Percentiles rank a stretch among this genome's conserved stretches.
Conservation (phyloP, 116 monocot genomes). For the Posidonia oceanica region DNA sequence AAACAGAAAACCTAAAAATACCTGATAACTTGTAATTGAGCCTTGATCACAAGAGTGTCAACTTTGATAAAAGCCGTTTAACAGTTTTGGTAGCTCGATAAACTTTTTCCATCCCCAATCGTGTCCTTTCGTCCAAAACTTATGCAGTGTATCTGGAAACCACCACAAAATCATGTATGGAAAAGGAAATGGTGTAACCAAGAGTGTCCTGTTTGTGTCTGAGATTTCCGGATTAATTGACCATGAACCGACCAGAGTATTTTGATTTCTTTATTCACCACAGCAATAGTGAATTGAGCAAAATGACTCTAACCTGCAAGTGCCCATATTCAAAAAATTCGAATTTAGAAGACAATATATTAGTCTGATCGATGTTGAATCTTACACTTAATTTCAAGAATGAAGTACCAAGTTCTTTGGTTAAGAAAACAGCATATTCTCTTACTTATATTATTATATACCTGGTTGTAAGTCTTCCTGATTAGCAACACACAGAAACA, state of each 20-base stretch:
- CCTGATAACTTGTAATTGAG: conserved; percentile 94
- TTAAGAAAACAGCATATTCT: neutral
- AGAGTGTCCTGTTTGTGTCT: neutral
- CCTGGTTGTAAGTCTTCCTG: conserved; percentile 96
- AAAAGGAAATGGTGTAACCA: neutral
- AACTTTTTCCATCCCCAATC: conserved; percentile 98
- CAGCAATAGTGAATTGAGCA: conserved; percentile 92
- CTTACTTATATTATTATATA: conserved; percentile 5
- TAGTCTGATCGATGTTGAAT: no score
- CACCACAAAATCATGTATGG: neutral
- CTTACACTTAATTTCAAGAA: neutral
- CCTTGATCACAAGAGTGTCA: conserved; percentile 63
- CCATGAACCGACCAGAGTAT: conserved; percentile 53
- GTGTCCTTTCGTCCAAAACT: conserved; percentile 91
- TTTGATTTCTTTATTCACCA: conserved; percentile 91
- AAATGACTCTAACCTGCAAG: conserved; percentile 88
- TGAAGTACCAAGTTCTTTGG: neutral
- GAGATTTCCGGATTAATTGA: neutral
- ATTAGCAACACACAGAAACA: conserved; percentile 97
- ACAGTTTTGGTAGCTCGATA: conserved; percentile 68
- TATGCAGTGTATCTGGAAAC: conserved; percentile 66
- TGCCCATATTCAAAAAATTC: neutral
- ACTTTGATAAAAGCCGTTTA: conserved; percentile 69
- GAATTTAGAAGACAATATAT: no score
- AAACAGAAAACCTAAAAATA: conserved; percentile 6